Base-by-base conservation (phyloP, 768 basidiomycete species). In the Cystobasidium onofrii region DNA sequence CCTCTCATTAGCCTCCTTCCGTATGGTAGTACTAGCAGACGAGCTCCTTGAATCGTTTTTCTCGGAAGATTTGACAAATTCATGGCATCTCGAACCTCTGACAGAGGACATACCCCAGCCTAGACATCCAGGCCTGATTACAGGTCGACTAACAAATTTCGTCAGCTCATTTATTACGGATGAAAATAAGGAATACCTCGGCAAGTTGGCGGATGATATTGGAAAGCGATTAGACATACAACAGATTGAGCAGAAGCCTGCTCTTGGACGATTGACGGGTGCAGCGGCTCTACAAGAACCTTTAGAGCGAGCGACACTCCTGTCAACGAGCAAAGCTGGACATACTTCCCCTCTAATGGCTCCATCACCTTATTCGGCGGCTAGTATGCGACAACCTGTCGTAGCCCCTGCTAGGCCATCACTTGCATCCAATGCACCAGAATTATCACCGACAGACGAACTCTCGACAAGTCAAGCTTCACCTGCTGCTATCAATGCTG, bases 21-120 rank as follows among this genome's bases (percentile, higher is more conserved):
- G 96, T 7, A 99, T 98, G 96, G 95, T 98, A 46, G 90, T 99
- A 3, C 85, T 99, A 10, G 94, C 95, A 0, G 96, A 98, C 76
- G 94, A 97, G 80, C 85, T 98, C 31, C 86, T 99, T 29, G 96
- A 99, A 80, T 89, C 90, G 0, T 99, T 99, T 85, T 99, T 97
- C 78, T 93, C 92, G 78, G 87, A 89, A 0, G 96, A 98, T 80
- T 84, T 99, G 75, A 87, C 91, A 0, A 87, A 86, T 0, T 93
- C 93, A 1, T 98, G 88, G 90, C 70, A 83, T 86, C 78, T 91
- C 89, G 76, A 82, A 88, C 20, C 84, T 87, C 1, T 83, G 84
- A 23, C 82, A 85, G 57, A 86, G 83, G 76, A 86, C 83, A 77
- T 81, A 61, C 79, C 81, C 79, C 78, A 64, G 66, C 87, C 76